Conservation (phyloP, 257 asterid genomes). For the Euphrasia confusa region DNA sequence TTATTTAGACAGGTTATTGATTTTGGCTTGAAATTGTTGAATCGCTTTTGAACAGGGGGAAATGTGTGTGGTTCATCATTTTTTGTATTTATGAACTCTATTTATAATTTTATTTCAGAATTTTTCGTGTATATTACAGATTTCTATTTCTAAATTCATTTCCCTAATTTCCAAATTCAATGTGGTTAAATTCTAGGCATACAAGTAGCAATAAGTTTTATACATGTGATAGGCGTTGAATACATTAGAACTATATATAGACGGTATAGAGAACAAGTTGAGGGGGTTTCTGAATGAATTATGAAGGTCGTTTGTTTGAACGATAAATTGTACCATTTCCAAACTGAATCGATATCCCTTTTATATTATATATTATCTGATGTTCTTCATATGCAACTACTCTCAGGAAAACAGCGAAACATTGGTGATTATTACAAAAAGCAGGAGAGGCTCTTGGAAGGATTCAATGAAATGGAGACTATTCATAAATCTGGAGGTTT, state of each 20-base stretch:
- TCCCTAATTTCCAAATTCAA: neutral
- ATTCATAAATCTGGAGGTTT: conserved; percentile 57
- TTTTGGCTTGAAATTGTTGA: conserved; percentile 3
- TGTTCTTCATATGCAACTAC: neutral
- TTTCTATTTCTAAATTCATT: neutral
- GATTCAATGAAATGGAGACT: conserved; percentile 81
- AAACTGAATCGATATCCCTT: no score
- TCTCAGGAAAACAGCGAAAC: conserved; percentile 55
- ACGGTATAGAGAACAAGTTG: neutral
- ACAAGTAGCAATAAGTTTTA: neutral
- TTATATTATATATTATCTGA: neutral
- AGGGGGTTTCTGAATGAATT: neutral
- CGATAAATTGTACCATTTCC: neutral
- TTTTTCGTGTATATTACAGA: no score
- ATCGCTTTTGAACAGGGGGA: conserved; percentile 12
- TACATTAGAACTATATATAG: no score
- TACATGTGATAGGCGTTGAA: no score
- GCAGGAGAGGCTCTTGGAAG: conserved; percentile 74
- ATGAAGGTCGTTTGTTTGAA: neutral
- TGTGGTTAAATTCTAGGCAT: neutral
- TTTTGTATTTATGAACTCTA: neutral
- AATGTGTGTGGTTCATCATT: neutral
- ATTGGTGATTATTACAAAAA: conserved; percentile 76
- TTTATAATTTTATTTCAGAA: no score
- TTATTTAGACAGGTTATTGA: neutral